phyloP scores from a whole-genome alignment of 2,329 filamentous ascomycete species.

The Cercospora canescens region DNA sequence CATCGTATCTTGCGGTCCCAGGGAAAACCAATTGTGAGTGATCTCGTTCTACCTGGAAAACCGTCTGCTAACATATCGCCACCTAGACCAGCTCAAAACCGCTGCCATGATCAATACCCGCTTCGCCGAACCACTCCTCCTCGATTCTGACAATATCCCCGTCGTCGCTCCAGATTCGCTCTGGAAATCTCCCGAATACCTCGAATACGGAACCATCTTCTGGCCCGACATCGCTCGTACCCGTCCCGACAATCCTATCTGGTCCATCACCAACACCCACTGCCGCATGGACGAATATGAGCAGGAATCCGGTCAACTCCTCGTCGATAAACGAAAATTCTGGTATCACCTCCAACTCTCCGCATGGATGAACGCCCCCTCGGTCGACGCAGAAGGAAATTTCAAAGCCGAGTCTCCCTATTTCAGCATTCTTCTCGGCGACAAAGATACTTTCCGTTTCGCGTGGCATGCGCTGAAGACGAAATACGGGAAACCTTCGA shows the following conservation, averaged over 20 bases:
- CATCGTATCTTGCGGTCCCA: slow-evolving; percentile 19
- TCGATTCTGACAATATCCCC: slow-evolving; percentile 42
- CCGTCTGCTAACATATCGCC: neutral
- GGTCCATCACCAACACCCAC: slow-evolving; percentile 40
- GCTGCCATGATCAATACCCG: slow-evolving; percentile 39
- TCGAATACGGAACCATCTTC: slow-evolving; percentile 37
- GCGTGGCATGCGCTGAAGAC: slow-evolving; percentile 40
- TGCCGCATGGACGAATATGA: slow-evolving; percentile 40
- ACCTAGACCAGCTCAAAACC: slow-evolving; percentile 35
- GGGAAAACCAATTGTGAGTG: slow-evolving; percentile 16
- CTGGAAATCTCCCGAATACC: slow-evolving; percentile 31
- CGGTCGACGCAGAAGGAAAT: slow-evolving; percentile 9
- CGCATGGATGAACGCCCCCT: slow-evolving; percentile 35
- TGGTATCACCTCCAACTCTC: slow-evolving; percentile 42
- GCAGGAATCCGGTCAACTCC: slow-evolving; percentile 38
- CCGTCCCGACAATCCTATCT: slow-evolving; percentile 33
- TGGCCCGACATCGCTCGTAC: slow-evolving; percentile 42
- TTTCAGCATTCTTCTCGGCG: slow-evolving; percentile 37
- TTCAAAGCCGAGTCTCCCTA: slow-evolving; percentile 25
- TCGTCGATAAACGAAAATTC: slow-evolving; percentile 39
- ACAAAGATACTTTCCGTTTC: slow-evolving; percentile 41
- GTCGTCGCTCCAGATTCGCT: slow-evolving; percentile 33
- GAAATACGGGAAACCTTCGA: slow-evolving; percentile 32
- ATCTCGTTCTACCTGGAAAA: no score
- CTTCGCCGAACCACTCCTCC: slow-evolving; percentile 38